phyloP scores from a whole-genome alignment of 1,284 basidiomycete genomes.

The Pterula multifida region DNA sequence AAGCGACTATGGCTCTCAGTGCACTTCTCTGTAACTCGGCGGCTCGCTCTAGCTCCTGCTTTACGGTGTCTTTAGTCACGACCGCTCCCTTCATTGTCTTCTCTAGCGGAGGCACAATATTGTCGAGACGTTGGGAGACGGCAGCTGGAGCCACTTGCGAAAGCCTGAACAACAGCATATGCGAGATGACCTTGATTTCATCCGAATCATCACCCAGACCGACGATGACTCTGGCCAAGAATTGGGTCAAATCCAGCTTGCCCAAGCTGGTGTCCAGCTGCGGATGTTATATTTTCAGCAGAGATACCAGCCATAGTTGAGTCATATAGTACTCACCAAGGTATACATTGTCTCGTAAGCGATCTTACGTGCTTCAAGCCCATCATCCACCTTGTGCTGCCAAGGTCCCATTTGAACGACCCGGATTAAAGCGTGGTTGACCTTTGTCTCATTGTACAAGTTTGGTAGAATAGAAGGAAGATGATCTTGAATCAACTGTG shows the following conservation, averaged over 20 bases:
- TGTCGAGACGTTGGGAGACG: conserved; percentile 76
- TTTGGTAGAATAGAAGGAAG: conserved; percentile 67
- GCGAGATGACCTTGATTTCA: conserved; percentile 93
- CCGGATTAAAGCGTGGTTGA: conserved; percentile 77
- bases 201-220: conserved; percentile 87
- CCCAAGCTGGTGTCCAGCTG: conserved; percentile 84
- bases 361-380: conserved; percentile 87
- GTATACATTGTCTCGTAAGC: conserved; percentile 98
- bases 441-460: conserved; percentile 76
- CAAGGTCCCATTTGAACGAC: conserved; percentile 98
- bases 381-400: conserved; percentile 91
- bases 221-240: conserved; percentile 71
- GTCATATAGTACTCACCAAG: conserved; percentile 38
- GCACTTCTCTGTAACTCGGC: conserved; percentile 86
- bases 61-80: conserved; percentile 89
- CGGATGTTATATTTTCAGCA: background rate
- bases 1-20: conserved; percentile 74
- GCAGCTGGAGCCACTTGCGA: conserved; percentile 76
- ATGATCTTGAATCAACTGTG: conserved; percentile 82
- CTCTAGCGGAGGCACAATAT: conserved; percentile 71
- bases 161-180: conserved; percentile 90
- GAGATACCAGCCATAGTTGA: background rate
- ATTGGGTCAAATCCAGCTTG: conserved; percentile 78
- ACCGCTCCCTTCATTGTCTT: conserved; percentile 87
- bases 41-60: conserved; percentile 92